These are phyloP conservation scores for Claviceps digitariae DNA, from an alignment of 2,329 filamentous ascomycete species.

Conservation along the genomic window DNA sequence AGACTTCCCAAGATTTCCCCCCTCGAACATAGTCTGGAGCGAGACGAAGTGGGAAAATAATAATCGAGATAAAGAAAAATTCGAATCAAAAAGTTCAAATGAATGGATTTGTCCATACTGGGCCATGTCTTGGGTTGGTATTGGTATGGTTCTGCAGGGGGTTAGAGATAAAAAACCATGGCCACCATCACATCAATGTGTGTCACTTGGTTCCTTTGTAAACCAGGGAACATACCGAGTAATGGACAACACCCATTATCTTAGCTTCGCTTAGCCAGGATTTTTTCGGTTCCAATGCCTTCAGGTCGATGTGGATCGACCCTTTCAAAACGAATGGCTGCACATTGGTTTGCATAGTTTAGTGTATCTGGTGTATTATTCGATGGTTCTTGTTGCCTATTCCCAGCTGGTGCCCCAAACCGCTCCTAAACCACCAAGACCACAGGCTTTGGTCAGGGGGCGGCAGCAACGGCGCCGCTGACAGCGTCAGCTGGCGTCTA, in stretches of 20 bases:
- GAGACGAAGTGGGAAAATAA: neutral
- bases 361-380: neutral
- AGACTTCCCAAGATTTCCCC: neutral
- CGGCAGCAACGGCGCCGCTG: conserved; percentile 1
- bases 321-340: neutral
- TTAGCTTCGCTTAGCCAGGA: neutral
- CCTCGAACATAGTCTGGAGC: neutral
- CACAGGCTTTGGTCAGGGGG: neutral
- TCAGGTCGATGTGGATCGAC: neutral
- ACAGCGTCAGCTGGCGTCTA: neutral
- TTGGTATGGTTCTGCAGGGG: neutral
- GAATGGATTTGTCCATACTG: neutral
- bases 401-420: neutral
- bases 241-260: neutral
- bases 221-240: neutral
- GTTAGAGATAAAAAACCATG: neutral
- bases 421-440: neutral
- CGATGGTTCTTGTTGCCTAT: neutral
- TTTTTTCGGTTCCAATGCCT: neutral
- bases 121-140: conserved; percentile 1
- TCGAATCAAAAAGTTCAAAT: neutral
- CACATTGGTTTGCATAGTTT: neutral
- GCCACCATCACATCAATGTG: conserved; percentile 1
- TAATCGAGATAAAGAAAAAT: neutral
- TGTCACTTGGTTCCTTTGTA: neutral